Conservation (phyloP, 1,139 yeast genomes). For the Casaregolazyma lundiana region DNA sequence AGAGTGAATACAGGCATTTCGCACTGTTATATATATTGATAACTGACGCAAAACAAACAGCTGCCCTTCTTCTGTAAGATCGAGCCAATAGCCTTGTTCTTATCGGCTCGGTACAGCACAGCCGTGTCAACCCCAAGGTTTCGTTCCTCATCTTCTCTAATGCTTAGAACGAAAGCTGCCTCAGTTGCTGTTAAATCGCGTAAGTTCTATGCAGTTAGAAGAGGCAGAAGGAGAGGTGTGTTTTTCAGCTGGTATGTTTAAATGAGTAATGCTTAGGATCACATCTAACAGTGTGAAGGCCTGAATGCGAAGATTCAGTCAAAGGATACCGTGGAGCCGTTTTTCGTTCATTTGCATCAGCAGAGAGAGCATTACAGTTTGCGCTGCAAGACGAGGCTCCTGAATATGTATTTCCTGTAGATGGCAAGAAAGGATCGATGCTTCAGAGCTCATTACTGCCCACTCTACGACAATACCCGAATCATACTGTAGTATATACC, state of each 20-base stretch:
- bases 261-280: too few species aligned
- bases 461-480: not conserved
- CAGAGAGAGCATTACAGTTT: slow-evolving; percentile 43
- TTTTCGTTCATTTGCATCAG: slow-evolving; percentile 49
- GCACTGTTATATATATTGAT: too few species aligned
- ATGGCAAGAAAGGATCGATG: not conserved
- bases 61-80: not conserved
- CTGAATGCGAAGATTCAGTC: slow-evolving; percentile 35
- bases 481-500: slow-evolving; percentile 43
- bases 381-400: slow-evolving; percentile 15
- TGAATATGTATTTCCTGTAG: not conserved
- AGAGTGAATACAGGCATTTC: too few species aligned
- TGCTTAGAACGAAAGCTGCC: not conserved
- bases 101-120: too few species aligned
- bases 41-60: too few species aligned
- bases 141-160: not conserved
- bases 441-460: not conserved
- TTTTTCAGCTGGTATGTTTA: slow-evolving; percentile 48
- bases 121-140: not conserved
- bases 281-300: not conserved
- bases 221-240: slow-evolving; percentile 51
- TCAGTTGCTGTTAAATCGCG: not conserved
- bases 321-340: slow-evolving; percentile 51
- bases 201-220: slow-evolving; percentile 56
- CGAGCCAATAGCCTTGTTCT: too few species aligned